Evolutionary conservation across 352 stramenopile species (phyloP).

Genomic region (Saprolegnia parasitica): DNA sequence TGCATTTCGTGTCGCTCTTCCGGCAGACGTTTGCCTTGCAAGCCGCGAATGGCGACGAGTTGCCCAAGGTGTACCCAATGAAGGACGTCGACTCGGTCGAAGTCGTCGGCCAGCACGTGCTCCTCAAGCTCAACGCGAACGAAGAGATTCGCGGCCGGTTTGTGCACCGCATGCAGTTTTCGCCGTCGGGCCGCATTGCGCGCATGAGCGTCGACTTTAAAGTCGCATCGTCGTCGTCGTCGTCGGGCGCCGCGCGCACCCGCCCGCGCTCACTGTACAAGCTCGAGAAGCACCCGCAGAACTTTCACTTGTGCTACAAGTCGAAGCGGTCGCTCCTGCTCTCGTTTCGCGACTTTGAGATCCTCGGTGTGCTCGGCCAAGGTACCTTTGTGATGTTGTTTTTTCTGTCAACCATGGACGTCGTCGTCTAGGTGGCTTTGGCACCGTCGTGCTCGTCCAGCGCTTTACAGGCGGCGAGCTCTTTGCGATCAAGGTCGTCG

Average conservation of each 20-base stretch:
- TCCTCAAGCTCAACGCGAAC: slow-evolving; percentile 17
- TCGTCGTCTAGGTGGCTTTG: slow-evolving; percentile 27
- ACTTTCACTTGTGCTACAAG: slow-evolving; percentile 78
- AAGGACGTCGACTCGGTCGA: slow-evolving; percentile 25
- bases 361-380: slow-evolving; percentile 28
- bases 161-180: slow-evolving; percentile 75
- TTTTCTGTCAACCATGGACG: not conserved
- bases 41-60: slow-evolving; percentile 61
- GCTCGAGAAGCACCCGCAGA: slow-evolving; percentile 65
- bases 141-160: slow-evolving; percentile 48
- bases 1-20: slow-evolving; percentile 78
- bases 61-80: slow-evolving; percentile 42
- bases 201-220: slow-evolving; percentile 80
- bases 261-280: slow-evolving; percentile 26
- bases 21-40: slow-evolving; percentile 69
- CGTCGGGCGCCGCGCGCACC: slow-evolving; percentile 35
- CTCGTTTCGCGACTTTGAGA: slow-evolving; percentile 48
- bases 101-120: slow-evolving; percentile 15
- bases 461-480: slow-evolving; percentile 22
- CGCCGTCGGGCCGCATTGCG: slow-evolving; percentile 72
- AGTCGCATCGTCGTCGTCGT: slow-evolving; percentile 41
- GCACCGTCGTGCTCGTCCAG: slow-evolving; percentile 25
- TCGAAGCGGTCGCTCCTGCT: slow-evolving; percentile 78
- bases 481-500: slow-evolving; percentile 33
- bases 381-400: slow-evolving; percentile 1